Base-by-base conservation (phyloP, 441 rosid genomes). In the Metrosideros polymorpha region DNA sequence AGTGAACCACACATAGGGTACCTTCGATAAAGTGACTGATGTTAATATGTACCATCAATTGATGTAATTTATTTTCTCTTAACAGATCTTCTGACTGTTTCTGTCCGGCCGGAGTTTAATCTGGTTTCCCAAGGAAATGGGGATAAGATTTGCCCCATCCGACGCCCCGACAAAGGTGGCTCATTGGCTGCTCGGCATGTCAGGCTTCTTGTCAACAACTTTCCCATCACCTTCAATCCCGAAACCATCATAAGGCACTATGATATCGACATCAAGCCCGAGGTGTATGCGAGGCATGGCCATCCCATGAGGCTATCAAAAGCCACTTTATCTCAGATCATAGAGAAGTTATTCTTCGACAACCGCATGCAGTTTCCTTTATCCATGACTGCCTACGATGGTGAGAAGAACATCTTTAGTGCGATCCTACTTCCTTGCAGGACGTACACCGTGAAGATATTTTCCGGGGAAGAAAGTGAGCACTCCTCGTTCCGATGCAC, bases 331-430 rank as follows among this genome's bases (percentile, higher is more conserved):
- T 91, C 95, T 35, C 88, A 87, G 89, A 91, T 96, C 79, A 92
- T 93, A 89, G 89, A 92, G 42, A 95, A 93, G 91, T 83, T 94
- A 55, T 94, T 90, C 82, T 30, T 91, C 2, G 95, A 93, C 59
- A 82, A 93, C 57, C 93, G 93, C 4, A 13, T 61, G 7, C 82
- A 82, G 30, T 95, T 97, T 85, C 97, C 98, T 12, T 55, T 91
- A 18, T 85, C 92, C 27, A 93, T 92, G 96, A 96, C 98, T 4
- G 96, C 95, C 9, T 97, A 95, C 87, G 99, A 96, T 88, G 97
- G 99, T 43, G 96, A 95, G 92, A 96, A 95, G 92, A 97, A 94
- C 89, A 94, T 96, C 53, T 95, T 93, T 86, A 96, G 99, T 83
- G 97, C 96, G 2, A 91, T 90, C 86, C 79, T 75, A 6, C 84